Evolutionary conservation across 2,329 filamentous ascomycete genomes (phyloP), one percentile per base, ranked within the genome.

Genomic region (Fusarium verrucosum): DNA sequence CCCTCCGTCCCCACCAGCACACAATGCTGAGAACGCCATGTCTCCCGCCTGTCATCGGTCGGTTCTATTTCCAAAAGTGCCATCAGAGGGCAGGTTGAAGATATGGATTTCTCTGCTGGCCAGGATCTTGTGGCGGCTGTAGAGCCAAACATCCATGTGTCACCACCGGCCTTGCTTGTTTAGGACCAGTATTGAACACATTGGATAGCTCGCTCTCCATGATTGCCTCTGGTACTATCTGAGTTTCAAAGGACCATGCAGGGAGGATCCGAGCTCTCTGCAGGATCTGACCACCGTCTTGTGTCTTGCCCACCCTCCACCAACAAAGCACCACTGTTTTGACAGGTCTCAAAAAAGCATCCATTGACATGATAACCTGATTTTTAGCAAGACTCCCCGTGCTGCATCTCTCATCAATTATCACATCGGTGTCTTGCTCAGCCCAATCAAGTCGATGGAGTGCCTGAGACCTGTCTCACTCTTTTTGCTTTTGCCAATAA

Each of bases 381-480:
- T 58, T 33, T 46, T 37, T 33, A 33, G 57, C 25, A 40, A 44
- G 35, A 44, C 26, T 38, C 14, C 45, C 23, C 37, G 47, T 51
- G 26, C 45, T 47, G 35, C 35, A 42, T 28, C 28, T 28, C 22
- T 53, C 35, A 33, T 35, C 41, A 42, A 33, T 41, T 14, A 35
- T 37, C 32, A 42, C 35, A 43, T 49, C 37, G 19, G 41, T 54
- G 43, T 41, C 30, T 47, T 30, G 25, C 22, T 41, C 44, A 38
- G 32, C 43, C 63, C 63, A 67, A 67, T 66, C 46, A 61, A 37
- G 46, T 50, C 30, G 32, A 50, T 17, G 19, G 38, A 66, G 63
- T 65, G 63, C 63, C 63, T 66, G 63, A 42, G 46, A 61, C 17
- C 25, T 54, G 46, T 53, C 55, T 60, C 17, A 42, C 22, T 32